Evolutionary conservation across 106 monocot genomes (phyloP).

Genomic region (Acorus gramineus): DNA sequence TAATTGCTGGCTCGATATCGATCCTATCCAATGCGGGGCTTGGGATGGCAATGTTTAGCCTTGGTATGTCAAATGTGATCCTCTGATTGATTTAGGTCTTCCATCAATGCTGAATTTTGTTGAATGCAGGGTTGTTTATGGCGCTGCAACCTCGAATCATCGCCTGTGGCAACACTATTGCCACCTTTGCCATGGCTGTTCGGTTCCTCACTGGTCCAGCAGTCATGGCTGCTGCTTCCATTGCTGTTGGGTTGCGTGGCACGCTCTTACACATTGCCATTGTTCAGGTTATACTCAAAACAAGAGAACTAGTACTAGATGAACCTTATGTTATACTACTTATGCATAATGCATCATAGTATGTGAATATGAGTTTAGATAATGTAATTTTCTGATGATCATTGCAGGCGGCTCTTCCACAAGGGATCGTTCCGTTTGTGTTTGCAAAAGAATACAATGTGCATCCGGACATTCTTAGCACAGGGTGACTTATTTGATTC

Average conservation of each 20-base stretch:
- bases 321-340: too few species aligned
- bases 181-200: conserved; percentile 20
- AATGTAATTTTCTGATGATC: background rate
- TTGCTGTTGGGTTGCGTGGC: conserved; percentile 14
- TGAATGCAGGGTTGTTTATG: conserved; percentile 18
- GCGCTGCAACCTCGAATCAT: conserved; percentile 23
- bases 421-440: conserved; percentile 26
- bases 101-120: background rate
- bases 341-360: too few species aligned
- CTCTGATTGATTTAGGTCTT: too few species aligned
- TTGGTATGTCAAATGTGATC: too few species aligned
- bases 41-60: too few species aligned
- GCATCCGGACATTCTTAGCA: conserved; percentile 26
- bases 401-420: conserved; percentile 20
- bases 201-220: conserved; percentile 22
- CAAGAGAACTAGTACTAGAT: too few species aligned
- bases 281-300: background rate
- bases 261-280: conserved; percentile 13
- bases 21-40: too few species aligned
- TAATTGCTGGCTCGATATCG: too few species aligned
- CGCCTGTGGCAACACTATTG: conserved; percentile 21
- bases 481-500: conserved; percentile 2
- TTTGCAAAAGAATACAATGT: conserved; percentile 29
- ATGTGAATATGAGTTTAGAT: too few species aligned
- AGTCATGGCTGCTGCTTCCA: conserved; percentile 20